phyloP scores from a whole-genome alignment of 2,329 filamentous ascomycete species.

The Westerdykella ornata region DNA sequence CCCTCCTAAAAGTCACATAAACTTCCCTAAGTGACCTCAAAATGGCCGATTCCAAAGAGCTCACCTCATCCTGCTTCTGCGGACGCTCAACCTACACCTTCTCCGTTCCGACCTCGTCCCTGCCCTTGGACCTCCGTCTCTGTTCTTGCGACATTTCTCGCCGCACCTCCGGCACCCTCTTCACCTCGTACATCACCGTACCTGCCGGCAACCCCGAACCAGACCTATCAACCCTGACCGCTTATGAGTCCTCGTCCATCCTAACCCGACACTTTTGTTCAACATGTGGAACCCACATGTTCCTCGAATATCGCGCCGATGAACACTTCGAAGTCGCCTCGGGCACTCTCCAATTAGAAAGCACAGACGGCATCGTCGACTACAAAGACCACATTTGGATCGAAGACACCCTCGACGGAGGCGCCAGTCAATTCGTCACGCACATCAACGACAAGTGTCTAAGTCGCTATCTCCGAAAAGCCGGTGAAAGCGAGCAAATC shows the following conservation, averaged over 20 bases:
- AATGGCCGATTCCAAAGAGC: constrained; percentile 6
- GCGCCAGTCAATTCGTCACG: constrained; percentile 44
- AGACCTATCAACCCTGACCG: constrained; percentile 19
- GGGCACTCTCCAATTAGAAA: constrained; percentile 34
- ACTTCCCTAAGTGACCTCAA: too few species aligned
- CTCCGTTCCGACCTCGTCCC: constrained; percentile 22
- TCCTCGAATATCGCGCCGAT: constrained; percentile 31
- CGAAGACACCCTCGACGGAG: constrained; percentile 48
- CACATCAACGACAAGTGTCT: constrained; percentile 25
- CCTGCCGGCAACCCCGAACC: constrained; percentile 13
- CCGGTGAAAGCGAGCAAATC: constrained; percentile 13
- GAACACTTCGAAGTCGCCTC: constrained; percentile 37
- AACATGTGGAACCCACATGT: constrained; percentile 42
- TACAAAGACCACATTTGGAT: constrained; percentile 42
- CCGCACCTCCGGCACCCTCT: constrained; percentile 42
- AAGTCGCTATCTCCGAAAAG: constrained; percentile 12
- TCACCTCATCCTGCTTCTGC: constrained; percentile 43
- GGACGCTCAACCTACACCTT: constrained; percentile 37
- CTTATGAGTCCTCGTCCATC: constrained; percentile 36
- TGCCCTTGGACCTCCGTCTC: constrained; percentile 41
- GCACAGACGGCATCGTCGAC: constrained; percentile 26
- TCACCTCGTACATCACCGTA: constrained; percentile 39
- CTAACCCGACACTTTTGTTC: constrained; percentile 40
- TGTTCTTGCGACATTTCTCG: constrained; percentile 50
- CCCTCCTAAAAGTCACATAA: too few species aligned